phyloP scores from a whole-genome alignment of 768 basidiomycete species.

The Calocybe cyanea region DNA sequence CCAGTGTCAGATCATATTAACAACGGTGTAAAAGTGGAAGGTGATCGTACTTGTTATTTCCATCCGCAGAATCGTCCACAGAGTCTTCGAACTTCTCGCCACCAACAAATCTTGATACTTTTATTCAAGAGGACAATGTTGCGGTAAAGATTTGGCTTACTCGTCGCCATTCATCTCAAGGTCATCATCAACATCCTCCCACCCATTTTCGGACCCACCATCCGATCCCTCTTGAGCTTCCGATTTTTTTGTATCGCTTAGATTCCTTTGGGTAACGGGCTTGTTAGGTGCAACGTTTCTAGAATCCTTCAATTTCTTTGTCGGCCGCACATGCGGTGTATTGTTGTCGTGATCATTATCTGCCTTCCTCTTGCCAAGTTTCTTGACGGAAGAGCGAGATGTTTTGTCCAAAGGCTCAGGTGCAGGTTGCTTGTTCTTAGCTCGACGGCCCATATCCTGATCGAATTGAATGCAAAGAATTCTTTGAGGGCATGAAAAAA shows the following conservation, averaged over 20 bases:
- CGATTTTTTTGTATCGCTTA: slow-evolving; percentile 23
- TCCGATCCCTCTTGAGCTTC: slow-evolving; percentile 17
- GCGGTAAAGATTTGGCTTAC: slow-evolving; percentile 4
- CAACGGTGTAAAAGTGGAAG: slow-evolving; percentile 12
- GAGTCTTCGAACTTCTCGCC: slow-evolving; percentile 37
- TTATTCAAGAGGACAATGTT: slow-evolving; percentile 23
- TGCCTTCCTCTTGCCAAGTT: slow-evolving; percentile 74
- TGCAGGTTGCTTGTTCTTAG: slow-evolving; percentile 79
- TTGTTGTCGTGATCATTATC: slow-evolving; percentile 32
- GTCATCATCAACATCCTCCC: slow-evolving; percentile 61
- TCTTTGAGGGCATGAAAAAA: slow-evolving; percentile 15
- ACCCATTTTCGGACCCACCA: slow-evolving; percentile 41
- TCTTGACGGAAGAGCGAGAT: slow-evolving; percentile 43
- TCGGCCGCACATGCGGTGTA: slow-evolving; percentile 30
- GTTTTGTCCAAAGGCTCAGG: slow-evolving; percentile 55
- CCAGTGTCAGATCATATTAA: slow-evolving; percentile 9
- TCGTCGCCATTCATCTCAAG: slow-evolving; percentile 34
- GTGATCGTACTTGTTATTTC: slow-evolving; percentile 46
- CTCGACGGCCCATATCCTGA: slow-evolving; percentile 83
- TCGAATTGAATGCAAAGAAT: slow-evolving; percentile 7
- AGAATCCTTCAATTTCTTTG: slow-evolving; percentile 45
- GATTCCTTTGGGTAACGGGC: not conserved
- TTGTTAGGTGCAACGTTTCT: slow-evolving; percentile 17
- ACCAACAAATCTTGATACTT: slow-evolving; percentile 35
- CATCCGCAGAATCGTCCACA: slow-evolving; percentile 46